Evolutionary conservation across 352 stramenopile species (phyloP), one percentile per base, ranked within the genome.

Genomic region (Phytophthora multivora): DNA sequence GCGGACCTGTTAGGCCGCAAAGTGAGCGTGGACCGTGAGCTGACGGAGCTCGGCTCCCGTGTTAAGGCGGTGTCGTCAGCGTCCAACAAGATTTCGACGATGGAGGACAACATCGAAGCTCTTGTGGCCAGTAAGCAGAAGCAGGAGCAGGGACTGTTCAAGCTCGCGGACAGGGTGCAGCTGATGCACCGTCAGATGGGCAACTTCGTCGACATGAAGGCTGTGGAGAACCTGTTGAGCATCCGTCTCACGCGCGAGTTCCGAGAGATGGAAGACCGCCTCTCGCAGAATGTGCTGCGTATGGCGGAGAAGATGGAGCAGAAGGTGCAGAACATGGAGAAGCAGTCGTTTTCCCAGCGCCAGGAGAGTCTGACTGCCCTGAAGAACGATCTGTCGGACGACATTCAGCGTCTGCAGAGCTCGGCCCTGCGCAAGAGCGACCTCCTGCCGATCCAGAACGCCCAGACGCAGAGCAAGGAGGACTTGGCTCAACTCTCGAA

Each of bases 241-340:
- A 82, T 90, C 36, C 76, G 77, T 5, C 66, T 94, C 1, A 74
- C 82, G 5, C 85, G 83, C 36, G 83, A 90, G 39, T 77, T 92
- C 46, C 76, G 85, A 40, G 81, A 89, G n/a, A 75, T 91, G 26
- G 86, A 94, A 41, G 78, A 79, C 9, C 81, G 86, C 1, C 52
- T 89, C 25, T 71, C 59, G 1, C 74, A 89, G 49, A 90, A 71
- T 35, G 53, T 91, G 7, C 62, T 73, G 10, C 80, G 84, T 53
- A 73, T 81, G 59, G 77, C 69, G 15, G 80, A 92, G 30, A 91
- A 91, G 59, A 68, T 91, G 33, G 86, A 94, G 48, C 69, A 68
- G 35, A 94, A 90, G 67, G 47, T 80, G 3, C 74, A 87, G 23
- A 60, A 47, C 5, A 19, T 89, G 4, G 81, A 93, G 52, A 88